phyloP scores from a whole-genome alignment of 1,139 yeast genomes.

The Geotrichum citri-aurantii region DNA sequence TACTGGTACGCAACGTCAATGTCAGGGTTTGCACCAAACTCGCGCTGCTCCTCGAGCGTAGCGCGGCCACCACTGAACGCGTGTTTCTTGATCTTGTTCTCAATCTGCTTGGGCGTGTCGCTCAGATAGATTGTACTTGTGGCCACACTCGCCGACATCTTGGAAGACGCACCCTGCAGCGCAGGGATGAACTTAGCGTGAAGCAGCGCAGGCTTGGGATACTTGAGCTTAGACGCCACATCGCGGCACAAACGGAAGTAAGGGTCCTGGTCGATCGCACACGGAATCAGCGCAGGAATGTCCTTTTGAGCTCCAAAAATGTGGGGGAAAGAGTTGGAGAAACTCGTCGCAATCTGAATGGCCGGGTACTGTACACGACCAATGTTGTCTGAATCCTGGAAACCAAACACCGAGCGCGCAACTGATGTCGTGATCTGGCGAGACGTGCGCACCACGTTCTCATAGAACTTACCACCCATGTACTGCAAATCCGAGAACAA shows the following conservation, averaged over 20 bases:
- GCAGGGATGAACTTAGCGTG: slow-evolving; percentile 99
- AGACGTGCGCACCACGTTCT: slow-evolving; percentile 88
- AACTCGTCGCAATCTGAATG: slow-evolving; percentile 91
- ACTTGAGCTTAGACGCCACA: slow-evolving; percentile 89
- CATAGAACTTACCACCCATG: slow-evolving; percentile 93
- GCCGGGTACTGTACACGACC: slow-evolving; percentile 95
- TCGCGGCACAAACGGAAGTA: slow-evolving; percentile 97
- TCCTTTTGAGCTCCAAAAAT: slow-evolving; percentile 83
- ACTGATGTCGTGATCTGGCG: slow-evolving; percentile 94
- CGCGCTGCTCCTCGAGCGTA: slow-evolving; percentile 83
- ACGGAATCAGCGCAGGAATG: slow-evolving; percentile 88
- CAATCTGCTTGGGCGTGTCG: slow-evolving; percentile 86
- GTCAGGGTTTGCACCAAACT: slow-evolving; percentile 88
- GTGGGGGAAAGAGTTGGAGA: slow-evolving; percentile 93
- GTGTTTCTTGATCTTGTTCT: slow-evolving; percentile 90
- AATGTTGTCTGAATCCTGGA: slow-evolving; percentile 88
- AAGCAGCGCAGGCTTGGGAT: slow-evolving; percentile 82
- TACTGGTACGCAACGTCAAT: slow-evolving; percentile 95
- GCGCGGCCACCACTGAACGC: slow-evolving; percentile 96
- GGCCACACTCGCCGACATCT: slow-evolving; percentile 94
- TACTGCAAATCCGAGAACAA: slow-evolving; percentile 87
- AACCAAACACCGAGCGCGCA: slow-evolving; percentile 97
- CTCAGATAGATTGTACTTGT: slow-evolving; percentile 85
- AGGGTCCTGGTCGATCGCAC: slow-evolving; percentile 99
- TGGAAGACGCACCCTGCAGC: slow-evolving; percentile 90